Base-by-base conservation (phyloP, 805 yeast genomes). In the Cyberlindnera xylosilytica region DNA sequence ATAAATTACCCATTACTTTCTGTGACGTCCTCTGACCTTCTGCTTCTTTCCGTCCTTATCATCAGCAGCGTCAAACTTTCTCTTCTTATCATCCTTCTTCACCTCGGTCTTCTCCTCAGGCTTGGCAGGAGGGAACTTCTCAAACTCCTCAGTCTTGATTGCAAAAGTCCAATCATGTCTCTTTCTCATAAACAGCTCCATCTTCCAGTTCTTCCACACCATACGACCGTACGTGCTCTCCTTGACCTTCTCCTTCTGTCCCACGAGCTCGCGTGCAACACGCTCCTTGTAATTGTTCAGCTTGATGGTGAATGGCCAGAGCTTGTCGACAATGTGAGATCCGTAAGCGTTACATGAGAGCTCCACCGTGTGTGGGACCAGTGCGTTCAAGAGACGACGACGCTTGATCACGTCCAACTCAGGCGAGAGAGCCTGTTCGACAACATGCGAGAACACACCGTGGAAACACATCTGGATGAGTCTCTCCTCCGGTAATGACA, bases 141-240 rank as follows among this genome's bases (percentile, higher is more conserved):
- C 73, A 32, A 59, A 52, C 46, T 74, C 78, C 51, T 74, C 75
- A 34, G 76, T 74, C 45, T 78, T 85, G 15, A 82, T 71, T 29
- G 76, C 51, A 44, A 53, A 66, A 63, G 84, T 87, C 98, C 98
- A 91, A 57, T 89, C 97, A 56, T 70, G 77, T 61, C 81, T 76
- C 63, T 81, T 81, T 58, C 95, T 73, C 10, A 68, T 59, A 56
- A 79, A 91, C 53, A 81, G 65, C 60, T 93, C 98, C 82, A 91
- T 74, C 23, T 76, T 67, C 97, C 97, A 93, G 62, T 91, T 91
- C 61, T 83, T 87, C 98, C 97, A 93, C 2, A 93, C 98, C 54
- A 80, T 74, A 58, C 83, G 78, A 27, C 99, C 99, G 57, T 91
- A 93, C 11, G 70, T 76, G 58, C 96, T 86, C 47, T 82, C 87